Base-by-base conservation (phyloP, 345 rosid genomes). In the Lepidium sativum region DNA sequence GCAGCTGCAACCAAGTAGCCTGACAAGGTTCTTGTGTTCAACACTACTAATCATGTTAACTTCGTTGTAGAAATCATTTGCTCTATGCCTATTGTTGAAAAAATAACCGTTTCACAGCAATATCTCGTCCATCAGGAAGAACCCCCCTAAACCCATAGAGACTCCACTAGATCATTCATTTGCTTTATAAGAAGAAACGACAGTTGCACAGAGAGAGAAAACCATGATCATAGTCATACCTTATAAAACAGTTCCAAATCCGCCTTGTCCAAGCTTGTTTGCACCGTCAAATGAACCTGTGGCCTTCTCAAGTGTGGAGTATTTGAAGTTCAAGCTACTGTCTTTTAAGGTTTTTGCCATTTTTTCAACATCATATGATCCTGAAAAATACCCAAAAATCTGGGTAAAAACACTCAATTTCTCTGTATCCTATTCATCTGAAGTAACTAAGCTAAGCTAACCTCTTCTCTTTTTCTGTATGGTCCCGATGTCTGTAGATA, bases 211-310 rank as follows among this genome's bases (percentile, higher is more conserved):
- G 9, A 56, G 16, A 54, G 4, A 43, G 6, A 27, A 35, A 49
- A 18, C 11, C 9, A 60, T 9, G 25, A 25, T 42, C 55, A 33
- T 8, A 32, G 8, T 4, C 62, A 37, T 66, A 86, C 98, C 91
- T 92, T 89, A 69, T 92, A 89, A 89, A 31, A 92, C 98, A 56
- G 95, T 83, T 54, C 98, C 99, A 49, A 84, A 89, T 27, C 96
- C 99, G 45, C 98, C 98, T 70, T 92, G 98, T 53, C 98, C 98
- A 17, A 89, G 94, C 80, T 89, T 89, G 79, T 92, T 89, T 9
- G 69, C 80, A 1, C 41, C 63, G 25, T 75, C 83, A 51, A 92
- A 92, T 3, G 88, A 84, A 54, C 78, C 88, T 6, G 98, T 92
- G 1, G 97, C 94, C 42, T 82, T 90, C 81, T 89, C 98, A 1